Conservation (phyloP, 768 basidiomycete genomes). For the Boletus vinaceobasis region DNA sequence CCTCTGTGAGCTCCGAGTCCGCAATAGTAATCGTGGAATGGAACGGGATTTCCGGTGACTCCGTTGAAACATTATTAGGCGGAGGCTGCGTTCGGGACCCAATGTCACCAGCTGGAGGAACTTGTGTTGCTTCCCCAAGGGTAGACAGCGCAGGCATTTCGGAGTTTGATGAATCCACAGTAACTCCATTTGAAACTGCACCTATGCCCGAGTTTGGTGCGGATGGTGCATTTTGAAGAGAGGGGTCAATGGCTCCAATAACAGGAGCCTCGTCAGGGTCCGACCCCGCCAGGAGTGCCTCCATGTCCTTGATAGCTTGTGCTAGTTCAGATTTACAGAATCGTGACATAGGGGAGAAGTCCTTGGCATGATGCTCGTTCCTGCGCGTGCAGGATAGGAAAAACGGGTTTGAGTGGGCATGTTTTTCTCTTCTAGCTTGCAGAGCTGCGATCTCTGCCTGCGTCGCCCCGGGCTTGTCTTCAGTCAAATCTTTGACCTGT, state of each 20-base stretch:
- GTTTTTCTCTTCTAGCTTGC: conserved; percentile 53
- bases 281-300: conserved; percentile 41
- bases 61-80: conserved; percentile 4
- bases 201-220: neutral
- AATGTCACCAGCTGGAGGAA: neutral
- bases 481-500: conserved; percentile 62
- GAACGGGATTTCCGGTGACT: conserved; percentile 39
- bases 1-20: conserved; percentile 50
- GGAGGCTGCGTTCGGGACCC: conserved; percentile 4
- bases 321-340: conserved; percentile 65
- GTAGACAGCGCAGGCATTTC: neutral
- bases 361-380: conserved; percentile 61
- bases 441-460: conserved; percentile 48
- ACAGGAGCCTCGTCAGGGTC: conserved; percentile 26
- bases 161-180: conserved; percentile 7
- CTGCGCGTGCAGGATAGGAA: conserved; percentile 70
- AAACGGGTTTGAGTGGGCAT: conserved; percentile 64
- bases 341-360: conserved; percentile 80
- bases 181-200: conserved; percentile 9
- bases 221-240: conserved; percentile 19
- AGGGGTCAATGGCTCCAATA: conserved; percentile 29
- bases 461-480: conserved; percentile 45
- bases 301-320: conserved; percentile 68
- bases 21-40: conserved; percentile 46
- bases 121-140: conserved; percentile 9